Conservation (phyloP, 2,329 filamentous ascomycete species). For the Neoarthrinium moseri region DNA sequence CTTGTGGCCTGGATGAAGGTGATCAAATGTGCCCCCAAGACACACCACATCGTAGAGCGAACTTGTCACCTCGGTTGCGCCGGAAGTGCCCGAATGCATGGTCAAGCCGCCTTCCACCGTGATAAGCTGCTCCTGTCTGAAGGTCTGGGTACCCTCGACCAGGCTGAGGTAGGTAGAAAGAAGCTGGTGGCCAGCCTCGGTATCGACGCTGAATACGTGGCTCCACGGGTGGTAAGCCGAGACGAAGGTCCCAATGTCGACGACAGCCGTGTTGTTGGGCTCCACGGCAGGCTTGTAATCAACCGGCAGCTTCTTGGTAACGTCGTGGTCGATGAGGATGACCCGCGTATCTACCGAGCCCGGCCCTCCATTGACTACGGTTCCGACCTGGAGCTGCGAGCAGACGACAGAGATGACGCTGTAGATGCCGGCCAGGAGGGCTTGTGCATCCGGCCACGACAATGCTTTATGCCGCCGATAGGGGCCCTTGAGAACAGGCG, state of each 20-base stretch:
- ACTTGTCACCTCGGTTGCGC: conserved; percentile 18
- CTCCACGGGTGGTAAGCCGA: conserved; percentile 59
- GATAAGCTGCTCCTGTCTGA: conserved; percentile 50
- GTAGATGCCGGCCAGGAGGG: conserved; percentile 76
- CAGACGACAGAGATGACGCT: conserved; percentile 73
- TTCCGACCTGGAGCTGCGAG: conserved; percentile 59
- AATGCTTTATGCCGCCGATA: conserved; percentile 49
- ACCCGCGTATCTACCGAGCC: conserved; percentile 76
- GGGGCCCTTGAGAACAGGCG: conserved; percentile 57
- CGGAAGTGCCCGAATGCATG: conserved; percentile 31
- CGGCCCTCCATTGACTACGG: conserved; percentile 54
- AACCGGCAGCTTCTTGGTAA: conserved; percentile 25
- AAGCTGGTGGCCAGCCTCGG: conserved; percentile 61
- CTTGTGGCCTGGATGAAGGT: conserved; percentile 94
- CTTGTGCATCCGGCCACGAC: conserved; percentile 68
- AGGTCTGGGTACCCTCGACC: conserved; percentile 43
- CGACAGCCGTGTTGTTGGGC: conserved; percentile 44
- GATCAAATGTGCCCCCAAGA: conserved; percentile 93
- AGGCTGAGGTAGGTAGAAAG: conserved; percentile 47
- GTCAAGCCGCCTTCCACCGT: conserved; percentile 53
- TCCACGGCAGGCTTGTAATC: conserved; percentile 36
- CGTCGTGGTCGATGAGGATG: conserved; percentile 66
- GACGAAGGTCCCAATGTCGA: conserved; percentile 52
- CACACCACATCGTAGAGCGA: conserved; percentile 62
- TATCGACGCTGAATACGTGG: conserved; percentile 63